Base-by-base conservation (phyloP, 345 rosid genomes). In the Chamaenerion angustifolium region DNA sequence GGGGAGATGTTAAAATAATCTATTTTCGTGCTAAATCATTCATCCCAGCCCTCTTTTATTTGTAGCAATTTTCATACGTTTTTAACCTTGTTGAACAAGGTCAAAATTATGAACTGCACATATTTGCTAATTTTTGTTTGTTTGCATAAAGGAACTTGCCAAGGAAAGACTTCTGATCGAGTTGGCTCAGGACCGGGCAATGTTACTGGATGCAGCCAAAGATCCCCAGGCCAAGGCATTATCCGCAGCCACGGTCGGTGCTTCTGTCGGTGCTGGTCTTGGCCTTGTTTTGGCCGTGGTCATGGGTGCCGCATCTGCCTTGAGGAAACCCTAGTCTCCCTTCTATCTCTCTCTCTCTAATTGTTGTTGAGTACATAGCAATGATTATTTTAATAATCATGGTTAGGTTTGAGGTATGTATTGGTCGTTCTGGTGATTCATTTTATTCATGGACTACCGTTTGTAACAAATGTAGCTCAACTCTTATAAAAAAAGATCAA, bases 231-330 rank as follows among this genome's bases (percentile, higher is more conserved):
- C 68, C 11, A 83, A 83, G 76, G 62, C 76, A 10, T 70, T 76
- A 64, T 71, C 93, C 13, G 84, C 98, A 45, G 94, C 98, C 4
- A 80, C 89, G 0, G 93, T 86, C 1, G 98, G 98, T 14, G 98
- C 98, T 61, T 86, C 95, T 17, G 60, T 90, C n/a, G 98, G 98
- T 54, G 96, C 98, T 7, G 95, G 93, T 59, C 75, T 90, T 14
- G 95, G 98, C 55, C 63, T 90, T 56, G 86, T 82, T 48, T 65
- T 90, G 73, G 98, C 97, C 27, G 76, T 89, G 42, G 97, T 89
- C 46, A 89, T 89, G 97, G 97, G 97, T 37, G 95, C 95, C 0
- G 94, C 90, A 45, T 89, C 97, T 25, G 84, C 97, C 52, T 73
- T 89, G 68, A 74, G 95, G 65, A 89, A 89, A 62, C 97, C 95